phyloP scores from a whole-genome alignment of 2,329 filamentous ascomycete genomes.

The Cladosporium sp. region DNA sequence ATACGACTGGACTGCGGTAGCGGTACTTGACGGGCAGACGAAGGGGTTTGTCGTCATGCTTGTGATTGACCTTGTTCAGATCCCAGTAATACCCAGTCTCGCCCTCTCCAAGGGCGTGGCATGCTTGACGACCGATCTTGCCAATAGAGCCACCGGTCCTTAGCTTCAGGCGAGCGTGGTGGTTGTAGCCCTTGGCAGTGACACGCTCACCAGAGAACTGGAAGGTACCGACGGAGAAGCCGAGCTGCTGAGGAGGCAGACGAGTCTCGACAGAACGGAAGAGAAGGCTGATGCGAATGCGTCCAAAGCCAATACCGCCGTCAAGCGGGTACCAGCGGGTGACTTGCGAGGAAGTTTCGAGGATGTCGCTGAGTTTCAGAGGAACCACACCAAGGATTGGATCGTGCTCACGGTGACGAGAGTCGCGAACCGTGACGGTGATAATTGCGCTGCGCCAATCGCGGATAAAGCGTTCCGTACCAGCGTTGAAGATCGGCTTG shows the following conservation, averaged over 20 bases:
- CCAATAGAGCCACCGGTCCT: conserved; percentile 80
- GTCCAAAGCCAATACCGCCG: conserved; percentile 83
- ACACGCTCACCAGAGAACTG: conserved; percentile 73
- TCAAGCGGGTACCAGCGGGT: conserved; percentile 96
- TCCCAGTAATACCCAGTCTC: conserved; percentile 55
- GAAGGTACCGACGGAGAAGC: conserved; percentile 94
- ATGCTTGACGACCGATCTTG: conserved; percentile 59
- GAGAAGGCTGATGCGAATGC: conserved; percentile 78
- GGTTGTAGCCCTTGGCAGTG: conserved; percentile 55
- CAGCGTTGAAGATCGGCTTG: conserved; percentile 95
- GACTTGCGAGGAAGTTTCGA: conserved; percentile 78
- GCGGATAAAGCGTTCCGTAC: conserved; percentile 84
- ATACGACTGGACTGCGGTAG: conserved; percentile 81
- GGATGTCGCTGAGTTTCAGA: conserved; percentile 77
- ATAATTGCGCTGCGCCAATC: conserved; percentile 88
- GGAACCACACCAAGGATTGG: conserved; percentile 90
- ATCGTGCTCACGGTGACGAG: conserved; percentile 84
- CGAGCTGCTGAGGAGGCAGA: conserved; percentile 76
- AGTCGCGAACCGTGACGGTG: conserved; percentile 82
- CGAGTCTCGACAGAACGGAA: conserved; percentile 85
- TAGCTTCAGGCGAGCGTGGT: conserved; percentile 62
- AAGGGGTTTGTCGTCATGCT: conserved; percentile 48
- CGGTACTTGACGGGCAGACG: conserved; percentile 83
- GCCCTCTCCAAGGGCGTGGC: conserved; percentile 52
- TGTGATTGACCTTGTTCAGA: conserved; percentile 29